phyloP scores from a whole-genome alignment of 2,329 filamentous ascomycete species.

The Xylariomycetidae sp. region DNA sequence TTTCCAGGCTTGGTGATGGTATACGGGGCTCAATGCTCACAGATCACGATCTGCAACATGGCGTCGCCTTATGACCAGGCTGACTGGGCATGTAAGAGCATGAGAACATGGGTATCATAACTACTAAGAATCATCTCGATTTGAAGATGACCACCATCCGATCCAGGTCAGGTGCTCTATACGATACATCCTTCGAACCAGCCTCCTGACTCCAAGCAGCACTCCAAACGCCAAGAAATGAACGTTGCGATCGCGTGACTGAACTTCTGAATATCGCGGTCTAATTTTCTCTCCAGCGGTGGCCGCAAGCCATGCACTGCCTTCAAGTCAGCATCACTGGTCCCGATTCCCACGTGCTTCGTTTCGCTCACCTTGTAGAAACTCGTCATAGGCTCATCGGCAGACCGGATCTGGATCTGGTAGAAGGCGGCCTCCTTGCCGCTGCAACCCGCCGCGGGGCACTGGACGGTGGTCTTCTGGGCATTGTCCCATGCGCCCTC shows the following conservation, averaged over 20 bases:
- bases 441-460: slow-evolving; percentile 72
- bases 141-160: too few species aligned
- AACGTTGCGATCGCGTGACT: too few species aligned
- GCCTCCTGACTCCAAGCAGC: slow-evolving; percentile 5
- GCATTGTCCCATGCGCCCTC: slow-evolving; percentile 87
- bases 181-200: too few species aligned
- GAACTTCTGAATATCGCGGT: too few species aligned
- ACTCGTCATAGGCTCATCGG: slow-evolving; percentile 96
- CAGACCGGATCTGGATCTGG: slow-evolving; percentile 95
- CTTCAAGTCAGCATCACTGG: slow-evolving; percentile 14
- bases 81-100: not conserved
- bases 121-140: slow-evolving; percentile 2
- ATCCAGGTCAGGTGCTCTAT: too few species aligned
- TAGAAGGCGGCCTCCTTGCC: slow-evolving; percentile 87
- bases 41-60: too few species aligned
- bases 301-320: slow-evolving; percentile 61
- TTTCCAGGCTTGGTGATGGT: too few species aligned
- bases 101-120: slow-evolving; percentile 9
- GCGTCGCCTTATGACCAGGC: too few species aligned
- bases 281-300: slow-evolving; percentile 56
- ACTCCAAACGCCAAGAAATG: slow-evolving; percentile 7
- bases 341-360: not conserved
- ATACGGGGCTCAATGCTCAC: too few species aligned
- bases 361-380: slow-evolving; percentile 70
- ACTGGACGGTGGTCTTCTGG: slow-evolving; percentile 77